Base-by-base conservation (phyloP, 768 basidiomycete genomes). In the Boletellus sp. region DNA sequence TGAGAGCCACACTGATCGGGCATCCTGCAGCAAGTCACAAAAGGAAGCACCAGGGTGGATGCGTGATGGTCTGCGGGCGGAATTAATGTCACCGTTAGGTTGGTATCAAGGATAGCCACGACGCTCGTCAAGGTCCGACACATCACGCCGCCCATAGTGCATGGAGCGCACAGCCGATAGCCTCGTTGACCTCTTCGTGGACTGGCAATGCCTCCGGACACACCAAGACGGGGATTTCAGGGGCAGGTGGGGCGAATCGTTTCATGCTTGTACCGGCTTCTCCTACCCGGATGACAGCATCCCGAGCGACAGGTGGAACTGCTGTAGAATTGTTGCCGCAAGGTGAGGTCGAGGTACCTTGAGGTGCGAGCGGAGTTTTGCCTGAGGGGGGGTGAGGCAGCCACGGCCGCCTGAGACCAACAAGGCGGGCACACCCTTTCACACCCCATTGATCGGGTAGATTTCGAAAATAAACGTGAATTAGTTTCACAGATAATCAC, bases 1-100 rank as follows among this genome's bases (percentile, higher is more conserved):
- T 50, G 66, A 62, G 53, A 51, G 31, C 45, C 42, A 41, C 46
- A 51, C 44, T 51, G 56, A 67, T 67, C 60, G 56, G 61, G 34
- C 43, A 48, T 37, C 53, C 48, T 52, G 59, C 59, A 58, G 52
- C 57, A 33, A 20, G 43, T 58, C 57, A 26, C 47, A 63, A 58
- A 53, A 67, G 50, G 67, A 54, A 61, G 63, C 44, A 38, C 40
- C 17, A 50, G 34, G 20, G 52, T 43, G 45, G 43, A 24, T n/a
- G n/a, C n/a, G n/a, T n/a, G n/a, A n/a, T 34, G 39, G 15, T 45
- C 54, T 40, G 48, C 46, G 44, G 51, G 56, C 49, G 47, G 55
- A n/a, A n/a, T n/a, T 53, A 58, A 57, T 45, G 53, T 44, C 60
- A 60, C 52, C 41, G 28, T 66, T 51, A 51, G 48, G 53, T 49